Evolutionary conservation across 306 rosid species (phyloP).

Genomic region (apple (Malus domestica)): ASM211411v1 NC_041805.1:32544001-32544500

Average conservation of each 20-base stretch:
- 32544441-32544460: slow-evolving; percentile 4
- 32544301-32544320: background rate
- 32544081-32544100: background rate
- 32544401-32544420: slow-evolving; percentile 69
- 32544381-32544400: slow-evolving; percentile 41
- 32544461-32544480: background rate
- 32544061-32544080: background rate
- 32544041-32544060: background rate
- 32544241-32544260: background rate
- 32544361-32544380: slow-evolving; percentile 60
- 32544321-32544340: slow-evolving; percentile 62
- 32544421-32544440: slow-evolving; percentile 49
- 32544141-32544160: background rate
- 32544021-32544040: background rate
- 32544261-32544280: background rate
- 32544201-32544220: background rate
- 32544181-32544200: background rate
- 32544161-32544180: background rate
- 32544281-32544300: background rate
- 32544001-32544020: background rate
- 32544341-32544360: slow-evolving; percentile 60
- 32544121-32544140: background rate
- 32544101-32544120: background rate
- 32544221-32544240: background rate
- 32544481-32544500: too few relatives aligned